Base-by-base conservation (phyloP, 306 rosid species). In the Trifolium dubium region DNA sequence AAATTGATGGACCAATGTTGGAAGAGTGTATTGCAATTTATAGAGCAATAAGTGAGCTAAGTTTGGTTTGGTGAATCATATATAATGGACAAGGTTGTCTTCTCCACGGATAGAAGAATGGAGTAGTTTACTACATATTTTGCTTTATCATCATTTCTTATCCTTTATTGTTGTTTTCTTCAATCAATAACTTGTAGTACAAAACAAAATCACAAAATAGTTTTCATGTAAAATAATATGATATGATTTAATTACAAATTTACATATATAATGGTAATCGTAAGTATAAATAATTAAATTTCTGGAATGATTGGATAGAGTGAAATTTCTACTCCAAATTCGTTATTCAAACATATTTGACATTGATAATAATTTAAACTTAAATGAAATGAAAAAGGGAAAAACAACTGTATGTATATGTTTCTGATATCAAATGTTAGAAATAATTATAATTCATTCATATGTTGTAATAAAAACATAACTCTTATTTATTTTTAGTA, bases 11-110 rank as follows among this genome's bases (percentile, higher is more conserved):
- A 55, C 61, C 31, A 23, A 55, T 55, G 62, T 55, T 23, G 62
- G 32, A 55, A 55, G 62, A 55, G 67, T 64, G 69, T 4, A 5
- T 37, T 8, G 31, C 23, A 63, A 63, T 63, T 63, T 63, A 39
- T 37, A 29, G 68, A 59, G 34, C 28, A 71, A 39, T 34, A n/a
- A 50, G 41, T 61, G 77, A 13, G 17, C 6, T 40, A 13, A 8
- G 43, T 8, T 51, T 14, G 54, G 44, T 14, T 59, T 44, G 46
- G 18, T 5, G 5, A 29, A 31, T 49, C 61, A 6, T 8, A 6
- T 23, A 50, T 31, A 35, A 35, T 35, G 46, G 46, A 15, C 64
- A 9, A 18, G 64, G 8, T 43, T 69, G 74, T 69, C 18, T 6
- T 1, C 31, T 15, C 5, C 47, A 68, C 43, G 60, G 29, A 15